Base-by-base conservation (phyloP, 2,329 filamentous ascomycete genomes). In the Passalora sequoiae region DNA sequence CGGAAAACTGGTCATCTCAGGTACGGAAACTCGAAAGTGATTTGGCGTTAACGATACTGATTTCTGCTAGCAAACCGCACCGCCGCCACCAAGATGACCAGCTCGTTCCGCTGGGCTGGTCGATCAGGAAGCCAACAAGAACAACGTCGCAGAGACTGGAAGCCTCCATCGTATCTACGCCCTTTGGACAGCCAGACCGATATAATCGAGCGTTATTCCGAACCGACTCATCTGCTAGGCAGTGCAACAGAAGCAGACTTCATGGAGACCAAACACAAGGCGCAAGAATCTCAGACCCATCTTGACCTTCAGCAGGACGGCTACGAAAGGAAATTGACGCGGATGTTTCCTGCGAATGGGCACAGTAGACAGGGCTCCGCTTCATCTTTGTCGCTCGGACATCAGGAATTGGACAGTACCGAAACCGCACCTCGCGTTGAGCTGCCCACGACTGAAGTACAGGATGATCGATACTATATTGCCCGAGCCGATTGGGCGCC, bases 151-250 rank as follows among this genome's bases (percentile, higher is more conserved):
- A n/a, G 28, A n/a, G 28, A 31, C 28, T 31, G 28, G 28, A 31
- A 31, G n/a, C n/a, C 28, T n/a, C 28, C 28, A n/a, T n/a, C 28
- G n/a, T 31, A n/a, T 15, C 16, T 24, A 13, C 35, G 4, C 35
- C 21, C 13, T 10, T 38, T 6, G 35, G 16, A 16, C 22, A 38
- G 16, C 35, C 22, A 25, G 35, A 38, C 20, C n/a, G n/a, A n/a
- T n/a, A 38, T 38, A 10, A 38, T 38, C 35, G 35, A 38, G 16
- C 35, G 20, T 5, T 38, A 38, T 22, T 38, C 35, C 19, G 35
- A 38, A 22, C 24, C 24, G 12, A 38, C 15, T 13, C 35, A 38
- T 8, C n/a, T 38, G 17, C 35, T 38, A 9, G 35, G 35, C 13
- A 25, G 24, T n/a, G 20, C 35, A 38, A 25, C 35, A 38, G 35